Evolutionary conservation across 345 rosid species (phyloP), one percentile per base, ranked within the genome.

Genomic region (Litchi chinensis): DNA sequence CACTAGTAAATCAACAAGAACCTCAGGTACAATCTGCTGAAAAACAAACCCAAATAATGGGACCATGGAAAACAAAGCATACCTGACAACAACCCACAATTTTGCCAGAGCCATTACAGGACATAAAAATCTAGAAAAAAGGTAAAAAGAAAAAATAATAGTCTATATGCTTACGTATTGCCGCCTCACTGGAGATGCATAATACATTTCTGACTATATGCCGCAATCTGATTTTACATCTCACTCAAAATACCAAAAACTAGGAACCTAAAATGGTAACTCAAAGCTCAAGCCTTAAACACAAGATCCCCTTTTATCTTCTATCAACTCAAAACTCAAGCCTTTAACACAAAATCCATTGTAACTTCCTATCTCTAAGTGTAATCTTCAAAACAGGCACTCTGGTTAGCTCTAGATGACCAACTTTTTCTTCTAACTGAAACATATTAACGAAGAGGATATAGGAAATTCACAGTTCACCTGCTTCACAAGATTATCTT

Each of bases 151-250:
- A 62, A 70, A 77, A n/a, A 74, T 39, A 44, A 69, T 18, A 83
- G 85, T 80, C 78, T 88, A 85, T 88, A 63, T 74, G 68, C 81
- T 77, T 87, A 79, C 79, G 92, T 88, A 86, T 91, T 81, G 84
- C 85, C 71, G 87, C 90, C 94, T 94, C 93, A 79, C 91, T 83
- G 71, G 88, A 89, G 94, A 90, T 91, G 92, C 92, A 79, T 86
- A 90, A 90, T 87, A 87, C 92, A 87, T 84, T 88, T 87, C 86
- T 85, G 80, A 82, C 87, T 86, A 83, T 86, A 88, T 71, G 79
- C 88, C 90, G 88, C 87, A 86, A 86, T 83, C 91, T 79, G 91
- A 89, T 90, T 87, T 89, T 89, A 90, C 93, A 92, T 87, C 87
- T 90, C 94, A 89, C 92, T 88, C 92, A 79, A 83, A 60, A 77